Percentiles rank a stretch among this genome's conserved stretches.
phyloP scores from a whole-genome alignment of 306 rosid species.

The Carpinus viminea region DNA sequence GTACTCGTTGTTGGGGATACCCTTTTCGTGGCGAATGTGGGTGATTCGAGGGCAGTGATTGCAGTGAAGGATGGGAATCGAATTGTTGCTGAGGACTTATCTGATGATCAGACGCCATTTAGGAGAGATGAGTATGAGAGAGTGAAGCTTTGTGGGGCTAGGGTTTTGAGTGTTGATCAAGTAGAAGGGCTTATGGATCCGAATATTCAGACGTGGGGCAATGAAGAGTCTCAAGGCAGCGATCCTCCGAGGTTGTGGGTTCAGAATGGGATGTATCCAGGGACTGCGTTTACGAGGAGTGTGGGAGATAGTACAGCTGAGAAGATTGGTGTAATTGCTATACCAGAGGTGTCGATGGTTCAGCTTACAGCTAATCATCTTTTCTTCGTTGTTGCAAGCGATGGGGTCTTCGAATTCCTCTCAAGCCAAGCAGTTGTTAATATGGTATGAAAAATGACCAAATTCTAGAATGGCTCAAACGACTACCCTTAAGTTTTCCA shows the following conservation, averaged over 20 bases:
- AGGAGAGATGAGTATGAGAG: slow-evolving; percentile 89
- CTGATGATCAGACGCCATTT: slow-evolving; percentile 92
- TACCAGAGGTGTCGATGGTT: slow-evolving; percentile 73
- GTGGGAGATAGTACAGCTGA: slow-evolving; percentile 88
- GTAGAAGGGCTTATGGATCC: slow-evolving; percentile 94
- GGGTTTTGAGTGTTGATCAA: slow-evolving; percentile 90
- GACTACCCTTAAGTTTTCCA: background rate
- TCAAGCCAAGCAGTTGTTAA: slow-evolving; percentile 86
- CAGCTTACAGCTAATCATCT: slow-evolving; percentile 75
- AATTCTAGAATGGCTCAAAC: background rate
- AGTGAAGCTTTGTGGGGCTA: slow-evolving; percentile 85
- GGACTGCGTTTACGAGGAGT: slow-evolving; percentile 97
- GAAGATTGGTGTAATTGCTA: slow-evolving; percentile 83
- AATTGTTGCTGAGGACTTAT: slow-evolving; percentile 75
- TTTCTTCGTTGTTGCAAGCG: slow-evolving; percentile 93
- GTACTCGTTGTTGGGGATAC: slow-evolving; percentile 76
- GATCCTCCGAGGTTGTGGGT: slow-evolving; percentile 98
- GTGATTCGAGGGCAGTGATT: slow-evolving; percentile 87
- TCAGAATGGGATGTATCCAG: slow-evolving; percentile 75
- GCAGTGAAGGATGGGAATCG: slow-evolving; percentile 83
- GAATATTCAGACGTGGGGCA: slow-evolving; percentile 77
- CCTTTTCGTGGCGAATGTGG: slow-evolving; percentile 89
- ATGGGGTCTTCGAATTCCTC: slow-evolving; percentile 94
- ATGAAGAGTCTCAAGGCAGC: slow-evolving; percentile 77
- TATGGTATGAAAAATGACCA: slow-evolving; percentile 59